These are phyloP conservation scores for Pseudohalonectria lignicola DNA, from an alignment of 2,329 filamentous ascomycete species.

Conservation along the genomic window DNA sequence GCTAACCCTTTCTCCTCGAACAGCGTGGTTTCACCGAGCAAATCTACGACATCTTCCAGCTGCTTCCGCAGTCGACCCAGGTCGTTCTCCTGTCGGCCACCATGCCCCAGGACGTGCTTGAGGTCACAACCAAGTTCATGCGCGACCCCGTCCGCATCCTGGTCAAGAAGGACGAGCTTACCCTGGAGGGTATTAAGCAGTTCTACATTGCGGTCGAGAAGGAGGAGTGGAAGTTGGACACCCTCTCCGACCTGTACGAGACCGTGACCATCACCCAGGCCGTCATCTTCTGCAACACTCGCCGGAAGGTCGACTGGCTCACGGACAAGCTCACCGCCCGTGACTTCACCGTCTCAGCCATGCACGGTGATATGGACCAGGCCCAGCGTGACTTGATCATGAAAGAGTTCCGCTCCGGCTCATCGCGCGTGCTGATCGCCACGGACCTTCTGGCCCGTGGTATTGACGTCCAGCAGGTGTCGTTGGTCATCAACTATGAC, in stretches of 20 bases:
- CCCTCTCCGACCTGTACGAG: constrained; percentile 95
- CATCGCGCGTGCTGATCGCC: constrained; percentile 90
- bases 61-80: constrained; percentile 90
- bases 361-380: constrained; percentile 99
- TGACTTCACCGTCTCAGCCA: constrained; percentile 96
- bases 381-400: constrained; percentile 98
- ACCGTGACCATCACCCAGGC: constrained; percentile 97
- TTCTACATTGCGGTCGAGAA: constrained; percentile 99
- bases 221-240: constrained; percentile 99
- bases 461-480: constrained; percentile 98
- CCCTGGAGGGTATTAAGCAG: constrained; percentile 93
- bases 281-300: constrained; percentile 99
- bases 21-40: constrained; percentile 96
- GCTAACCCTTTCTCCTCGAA: not conserved
- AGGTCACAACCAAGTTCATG: constrained; percentile 99
- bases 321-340: constrained; percentile 99
- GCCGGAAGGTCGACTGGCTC: constrained; percentile 97
- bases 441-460: constrained; percentile 97
- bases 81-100: constrained; percentile 98
- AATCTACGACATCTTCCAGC: constrained; percentile 98
- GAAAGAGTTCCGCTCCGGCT: constrained; percentile 96
- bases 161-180: constrained; percentile 97
- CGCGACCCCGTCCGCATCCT: constrained; percentile 92
- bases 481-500: constrained; percentile 98
- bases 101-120: constrained; percentile 91